Percentiles rank a stretch among this genome's conserved stretches.
phyloP scores from a whole-genome alignment of 352 stramenopile genomes.

The Pythium volutum region DNA sequence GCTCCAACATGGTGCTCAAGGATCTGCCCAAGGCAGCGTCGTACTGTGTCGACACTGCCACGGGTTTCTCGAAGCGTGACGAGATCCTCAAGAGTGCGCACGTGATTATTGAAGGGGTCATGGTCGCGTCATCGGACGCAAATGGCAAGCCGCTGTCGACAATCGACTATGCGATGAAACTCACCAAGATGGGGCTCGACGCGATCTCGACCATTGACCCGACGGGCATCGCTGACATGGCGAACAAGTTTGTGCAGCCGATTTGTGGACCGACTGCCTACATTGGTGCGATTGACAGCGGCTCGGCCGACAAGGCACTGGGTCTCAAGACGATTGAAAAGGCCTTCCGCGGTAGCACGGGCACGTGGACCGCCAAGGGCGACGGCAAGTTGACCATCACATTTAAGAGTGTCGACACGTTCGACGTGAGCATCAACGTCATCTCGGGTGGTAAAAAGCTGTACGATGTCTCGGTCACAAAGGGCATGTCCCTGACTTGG shows the following conservation, averaged over 20 bases:
- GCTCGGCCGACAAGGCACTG: constrained; percentile 37
- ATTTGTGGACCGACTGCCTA: constrained; percentile 48
- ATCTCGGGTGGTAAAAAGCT: constrained; percentile 44
- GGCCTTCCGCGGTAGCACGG: constrained; percentile 40
- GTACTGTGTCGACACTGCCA: constrained; percentile 30
- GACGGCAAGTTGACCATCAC: constrained; percentile 38
- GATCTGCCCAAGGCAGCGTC: constrained; percentile 46
- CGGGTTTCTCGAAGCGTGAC: constrained; percentile 31
- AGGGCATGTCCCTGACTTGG: constrained; percentile 36
- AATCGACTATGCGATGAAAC: constrained; percentile 38
- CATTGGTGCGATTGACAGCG: constrained; percentile 50
- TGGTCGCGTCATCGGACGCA: constrained; percentile 38
- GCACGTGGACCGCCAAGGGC: constrained; percentile 39
- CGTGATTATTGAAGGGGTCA: constrained; percentile 42
- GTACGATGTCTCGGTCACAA: constrained; percentile 36
- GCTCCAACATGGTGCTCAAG: constrained; percentile 42
- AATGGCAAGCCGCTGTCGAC: constrained; percentile 37
- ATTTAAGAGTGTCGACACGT: constrained; percentile 42
- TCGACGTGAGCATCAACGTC: constrained; percentile 52
- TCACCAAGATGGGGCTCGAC: constrained; percentile 40
- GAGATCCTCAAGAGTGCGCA: constrained; percentile 41
- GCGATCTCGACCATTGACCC: constrained; percentile 49
- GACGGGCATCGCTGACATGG: constrained; percentile 34
- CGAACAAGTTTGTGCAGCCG: constrained; percentile 47
- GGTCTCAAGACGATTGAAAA: constrained; percentile 36